phyloP scores from a whole-genome alignment of 2,329 filamentous ascomycete species.

The Canariomyces notabilis region DNA sequence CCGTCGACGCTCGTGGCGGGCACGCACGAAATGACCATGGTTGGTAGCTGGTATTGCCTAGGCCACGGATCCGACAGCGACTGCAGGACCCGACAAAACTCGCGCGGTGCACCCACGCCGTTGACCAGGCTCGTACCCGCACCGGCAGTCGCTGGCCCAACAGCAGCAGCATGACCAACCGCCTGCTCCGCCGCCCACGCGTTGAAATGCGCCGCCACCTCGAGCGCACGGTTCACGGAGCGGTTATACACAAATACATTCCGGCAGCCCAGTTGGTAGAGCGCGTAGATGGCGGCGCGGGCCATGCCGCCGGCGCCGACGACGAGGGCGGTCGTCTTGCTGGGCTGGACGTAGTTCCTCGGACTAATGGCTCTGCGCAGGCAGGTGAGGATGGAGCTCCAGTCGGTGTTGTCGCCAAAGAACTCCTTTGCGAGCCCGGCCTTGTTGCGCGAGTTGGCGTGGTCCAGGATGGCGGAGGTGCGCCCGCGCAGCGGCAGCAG shows the following conservation, averaged over 20 bases:
- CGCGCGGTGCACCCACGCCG: slow-evolving; percentile 2
- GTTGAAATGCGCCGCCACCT: slow-evolving; percentile 64
- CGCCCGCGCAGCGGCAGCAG: slow-evolving; percentile 59
- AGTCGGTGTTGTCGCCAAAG: slow-evolving; percentile 51
- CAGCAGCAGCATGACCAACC: slow-evolving; percentile 22
- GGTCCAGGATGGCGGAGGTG: slow-evolving; percentile 45
- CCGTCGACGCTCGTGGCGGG: slow-evolving; percentile 59
- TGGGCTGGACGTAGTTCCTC: slow-evolving; percentile 53
- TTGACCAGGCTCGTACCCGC: slow-evolving; percentile 16
- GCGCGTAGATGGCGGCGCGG: slow-evolving; percentile 66
- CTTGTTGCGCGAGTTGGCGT: slow-evolving; percentile 54
- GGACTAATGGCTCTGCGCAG: slow-evolving; percentile 66
- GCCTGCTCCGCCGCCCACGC: slow-evolving; percentile 37
- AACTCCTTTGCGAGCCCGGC: slow-evolving; percentile 58
- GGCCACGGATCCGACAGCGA: slow-evolving; percentile 61
- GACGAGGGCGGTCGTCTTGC: slow-evolving; percentile 49
- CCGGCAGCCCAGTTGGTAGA: slow-evolving; percentile 66
- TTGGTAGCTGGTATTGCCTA: slow-evolving; percentile 54
- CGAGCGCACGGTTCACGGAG: slow-evolving; percentile 54
- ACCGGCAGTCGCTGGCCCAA: neutral
- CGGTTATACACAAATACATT: slow-evolving; percentile 70
- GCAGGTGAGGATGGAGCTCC: slow-evolving; percentile 44
- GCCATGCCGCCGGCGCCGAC: slow-evolving; percentile 67
- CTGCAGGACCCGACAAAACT: slow-evolving; percentile 50
- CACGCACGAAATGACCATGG: slow-evolving; percentile 67